These are phyloP conservation scores for Colletotrichum neosansevieriae DNA, from an alignment of 2,329 filamentous ascomycete species.

Conservation along the genomic window DNA sequence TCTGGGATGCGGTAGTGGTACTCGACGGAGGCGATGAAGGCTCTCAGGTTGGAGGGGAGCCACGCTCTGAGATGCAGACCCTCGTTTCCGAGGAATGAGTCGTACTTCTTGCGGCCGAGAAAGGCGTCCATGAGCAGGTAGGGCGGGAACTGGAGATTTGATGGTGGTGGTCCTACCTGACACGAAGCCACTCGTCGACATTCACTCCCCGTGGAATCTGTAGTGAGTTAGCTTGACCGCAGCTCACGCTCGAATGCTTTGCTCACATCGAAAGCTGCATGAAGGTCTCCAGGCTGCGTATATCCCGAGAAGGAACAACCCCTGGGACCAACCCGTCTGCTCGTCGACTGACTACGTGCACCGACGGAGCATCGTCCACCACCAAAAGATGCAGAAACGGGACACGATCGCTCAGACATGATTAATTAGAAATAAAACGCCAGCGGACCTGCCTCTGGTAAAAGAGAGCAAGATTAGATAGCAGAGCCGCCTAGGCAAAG, in stretches of 20 bases:
- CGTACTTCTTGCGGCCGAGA: constrained; percentile 62
- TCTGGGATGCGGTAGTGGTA: constrained; percentile 66
- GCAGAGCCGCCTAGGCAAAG: constrained; percentile 26
- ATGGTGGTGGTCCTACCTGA: constrained; percentile 48
- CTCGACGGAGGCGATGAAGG: constrained; percentile 67
- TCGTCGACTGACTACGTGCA: no score
- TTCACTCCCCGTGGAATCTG: constrained; percentile 61
- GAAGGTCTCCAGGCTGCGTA: constrained; percentile 46
- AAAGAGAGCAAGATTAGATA: constrained; percentile 21
- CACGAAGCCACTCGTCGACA: constrained; percentile 59
- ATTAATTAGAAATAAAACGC: constrained; percentile 28
- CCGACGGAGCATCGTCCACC: constrained; percentile 44
- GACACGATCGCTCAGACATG: constrained; percentile 50
- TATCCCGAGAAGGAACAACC: constrained; percentile 51
- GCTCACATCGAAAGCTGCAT: constrained; percentile 53
- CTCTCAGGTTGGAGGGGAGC: constrained; percentile 65
- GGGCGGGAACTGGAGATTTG: constrained; percentile 60
- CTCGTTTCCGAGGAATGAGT: constrained; percentile 64
- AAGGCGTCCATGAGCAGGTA: constrained; percentile 68
- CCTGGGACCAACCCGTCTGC: constrained; percentile 44
- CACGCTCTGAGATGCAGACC: constrained; percentile 65
- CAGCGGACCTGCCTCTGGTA: constrained; percentile 35
- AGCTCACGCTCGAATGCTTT: rapidly evolving
- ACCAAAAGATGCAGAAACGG: constrained; percentile 48
- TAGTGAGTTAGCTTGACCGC: constrained; percentile 37